A percentile compares a stretch with the other conserved stretches of the same genome.
Evolutionary conservation across 202 grass and related monocot species (phyloP).

Genomic region (Setaria viridis): DNA sequence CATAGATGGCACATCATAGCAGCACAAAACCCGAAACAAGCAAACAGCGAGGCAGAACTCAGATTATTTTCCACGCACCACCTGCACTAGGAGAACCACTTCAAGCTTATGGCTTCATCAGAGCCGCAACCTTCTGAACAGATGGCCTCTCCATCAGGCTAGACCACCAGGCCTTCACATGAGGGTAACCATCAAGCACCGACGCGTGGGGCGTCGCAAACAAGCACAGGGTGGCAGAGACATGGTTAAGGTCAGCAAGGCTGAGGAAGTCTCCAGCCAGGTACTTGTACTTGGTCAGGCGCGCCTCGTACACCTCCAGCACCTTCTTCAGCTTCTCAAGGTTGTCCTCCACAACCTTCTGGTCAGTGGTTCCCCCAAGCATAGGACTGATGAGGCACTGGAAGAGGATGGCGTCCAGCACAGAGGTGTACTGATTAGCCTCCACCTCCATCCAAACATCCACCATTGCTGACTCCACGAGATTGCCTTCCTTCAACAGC

Average conservation of each 20-base stretch:
- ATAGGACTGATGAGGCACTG: slow-evolving; percentile 53
- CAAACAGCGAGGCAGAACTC: not conserved
- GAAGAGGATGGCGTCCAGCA: slow-evolving; percentile 51
- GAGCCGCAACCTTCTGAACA: slow-evolving; percentile 50
- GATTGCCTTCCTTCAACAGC: slow-evolving; percentile 57
- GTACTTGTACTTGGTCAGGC: slow-evolving; percentile 60
- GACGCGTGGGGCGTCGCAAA: slow-evolving; percentile 51
- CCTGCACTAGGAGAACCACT: not conserved
- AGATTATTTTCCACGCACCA: slow-evolving; percentile 32
- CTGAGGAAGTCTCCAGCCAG: slow-evolving; percentile 76
- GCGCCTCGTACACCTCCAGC: slow-evolving; percentile 63
- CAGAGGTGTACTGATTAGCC: slow-evolving; percentile 68
- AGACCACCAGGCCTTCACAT: slow-evolving; percentile 83
- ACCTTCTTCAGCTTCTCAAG: slow-evolving; percentile 71
- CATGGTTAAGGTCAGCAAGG: slow-evolving; percentile 66
- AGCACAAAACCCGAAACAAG: slow-evolving; percentile 12
- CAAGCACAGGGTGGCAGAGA: slow-evolving; percentile 50
- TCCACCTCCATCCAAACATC: slow-evolving; percentile 90
- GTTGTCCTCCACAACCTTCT: slow-evolving; percentile 47
- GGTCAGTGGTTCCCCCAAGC: slow-evolving; percentile 42
- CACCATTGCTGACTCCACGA: slow-evolving; percentile 62
- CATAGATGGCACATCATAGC: slow-evolving; percentile 22
- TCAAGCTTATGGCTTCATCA: slow-evolving; percentile 56
- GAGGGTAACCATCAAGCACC: slow-evolving; percentile 51
- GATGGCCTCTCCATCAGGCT: slow-evolving; percentile 54